Conservation (phyloP, 164 flowering plant species). For the Aristolochia contorta region DNA sequence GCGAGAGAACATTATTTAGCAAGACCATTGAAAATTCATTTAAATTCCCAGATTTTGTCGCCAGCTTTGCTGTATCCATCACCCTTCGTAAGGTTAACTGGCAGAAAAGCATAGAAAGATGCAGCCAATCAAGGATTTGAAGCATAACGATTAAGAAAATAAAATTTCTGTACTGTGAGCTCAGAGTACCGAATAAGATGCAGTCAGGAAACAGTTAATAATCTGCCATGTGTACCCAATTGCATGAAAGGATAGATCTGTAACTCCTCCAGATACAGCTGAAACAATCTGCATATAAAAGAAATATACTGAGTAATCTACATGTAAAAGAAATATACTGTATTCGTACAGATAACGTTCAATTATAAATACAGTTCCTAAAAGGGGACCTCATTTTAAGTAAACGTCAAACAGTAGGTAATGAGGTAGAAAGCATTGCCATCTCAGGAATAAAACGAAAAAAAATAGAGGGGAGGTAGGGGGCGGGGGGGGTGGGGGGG, state of each 20-base stretch:
- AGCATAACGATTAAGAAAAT: background rate
- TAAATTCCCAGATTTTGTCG: constrained; percentile 80
- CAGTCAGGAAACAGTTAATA: constrained; percentile 84
- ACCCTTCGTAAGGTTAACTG: constrained; percentile 86
- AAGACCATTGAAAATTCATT: constrained; percentile 96
- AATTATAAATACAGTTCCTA: too few species aligned
- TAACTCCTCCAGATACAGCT: constrained; percentile 90
- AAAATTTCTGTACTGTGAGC: background rate
- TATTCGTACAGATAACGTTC: too few species aligned
- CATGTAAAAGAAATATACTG: constrained; percentile 5
- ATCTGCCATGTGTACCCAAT: constrained; percentile 92
- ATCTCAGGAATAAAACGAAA: too few species aligned
- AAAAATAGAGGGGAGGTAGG: too few species aligned
- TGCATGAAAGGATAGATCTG: constrained; percentile 88
- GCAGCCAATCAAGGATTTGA: background rate
- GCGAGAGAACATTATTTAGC: constrained; percentile 83
- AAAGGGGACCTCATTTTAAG: too few species aligned
- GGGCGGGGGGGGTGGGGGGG: too few species aligned
- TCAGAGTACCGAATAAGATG: constrained; percentile 88
- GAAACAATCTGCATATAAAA: constrained; percentile 67
- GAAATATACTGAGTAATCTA: constrained; percentile 36
- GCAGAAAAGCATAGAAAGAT: background rate
- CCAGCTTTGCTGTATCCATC: constrained; percentile 98
- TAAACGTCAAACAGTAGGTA: too few species aligned
- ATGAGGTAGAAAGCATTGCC: too few species aligned